Evolutionary conservation across 371 early-diverging fungal species (phyloP).

Genomic region (Rhizomucor pusillus): DNA sequence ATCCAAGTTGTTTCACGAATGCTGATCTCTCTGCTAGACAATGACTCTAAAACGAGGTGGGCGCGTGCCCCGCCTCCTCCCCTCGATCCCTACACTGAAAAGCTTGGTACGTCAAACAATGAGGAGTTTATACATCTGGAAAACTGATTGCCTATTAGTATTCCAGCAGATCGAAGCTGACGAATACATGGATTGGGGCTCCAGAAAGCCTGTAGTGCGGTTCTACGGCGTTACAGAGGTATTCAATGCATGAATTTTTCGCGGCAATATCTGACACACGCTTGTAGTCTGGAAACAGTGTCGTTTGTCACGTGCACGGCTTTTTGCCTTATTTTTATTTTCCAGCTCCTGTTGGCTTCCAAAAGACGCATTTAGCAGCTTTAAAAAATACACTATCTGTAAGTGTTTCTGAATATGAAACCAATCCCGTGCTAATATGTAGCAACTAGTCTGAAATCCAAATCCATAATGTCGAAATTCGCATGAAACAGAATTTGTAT

Average conservation of each 20-base stretch:
- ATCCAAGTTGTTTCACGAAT: background rate
- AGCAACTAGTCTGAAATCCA: slow-evolving; percentile 20
- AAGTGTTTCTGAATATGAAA: slow-evolving; percentile 8
- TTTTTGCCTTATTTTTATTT: slow-evolving; percentile 97
- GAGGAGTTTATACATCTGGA: background rate
- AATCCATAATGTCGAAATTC: slow-evolving; percentile 61
- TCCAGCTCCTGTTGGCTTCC: slow-evolving; percentile 81
- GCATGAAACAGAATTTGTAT: slow-evolving; percentile 75
- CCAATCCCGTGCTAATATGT: background rate
- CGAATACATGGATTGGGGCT: slow-evolving; percentile 58
- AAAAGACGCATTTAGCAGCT: slow-evolving; percentile 53
- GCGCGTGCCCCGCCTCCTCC: slow-evolving; percentile 23
- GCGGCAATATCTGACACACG: background rate
- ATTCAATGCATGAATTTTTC: slow-evolving; percentile 7
- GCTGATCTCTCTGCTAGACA: background rate
- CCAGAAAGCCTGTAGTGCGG: slow-evolving; percentile 64
- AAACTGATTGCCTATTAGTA: slow-evolving; percentile 39
- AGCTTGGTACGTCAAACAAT: slow-evolving; percentile 23
- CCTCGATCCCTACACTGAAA: slow-evolving; percentile 29
- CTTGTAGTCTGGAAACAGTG: slow-evolving; percentile 73
- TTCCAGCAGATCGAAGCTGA: slow-evolving; percentile 96
- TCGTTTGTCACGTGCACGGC: slow-evolving; percentile 90
- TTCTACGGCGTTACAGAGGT: slow-evolving; percentile 91
- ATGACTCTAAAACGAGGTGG: slow-evolving; percentile 16
- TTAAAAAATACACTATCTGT: slow-evolving; percentile 64